phyloP scores from a whole-genome alignment of 345 rosid species.

The Gossypium mustelinum region DNA sequence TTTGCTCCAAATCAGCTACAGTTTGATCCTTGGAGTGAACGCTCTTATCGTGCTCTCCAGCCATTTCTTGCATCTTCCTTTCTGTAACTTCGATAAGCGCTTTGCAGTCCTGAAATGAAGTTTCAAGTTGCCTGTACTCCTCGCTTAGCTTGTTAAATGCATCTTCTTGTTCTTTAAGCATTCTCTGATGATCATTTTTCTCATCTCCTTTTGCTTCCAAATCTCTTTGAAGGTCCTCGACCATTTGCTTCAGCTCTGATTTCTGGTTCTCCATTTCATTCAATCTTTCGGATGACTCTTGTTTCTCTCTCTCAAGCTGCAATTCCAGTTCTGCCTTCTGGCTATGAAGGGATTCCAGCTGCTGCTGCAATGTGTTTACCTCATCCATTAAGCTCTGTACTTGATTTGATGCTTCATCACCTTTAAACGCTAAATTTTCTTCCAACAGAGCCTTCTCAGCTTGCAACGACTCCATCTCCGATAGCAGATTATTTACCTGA shows the following conservation, averaged over 20 bases:
- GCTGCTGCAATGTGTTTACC: conserved; percentile 39
- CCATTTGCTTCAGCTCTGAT: conserved; percentile 30
- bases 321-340: conserved; percentile 50
- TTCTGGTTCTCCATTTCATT: conserved; percentile 39
- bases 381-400: conserved; percentile 46
- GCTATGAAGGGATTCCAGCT: conserved; percentile 44
- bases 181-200: conserved; percentile 34
- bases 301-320: conserved; percentile 49
- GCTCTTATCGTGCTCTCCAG: conserved; percentile 26
- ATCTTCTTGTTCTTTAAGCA: conserved; percentile 43
- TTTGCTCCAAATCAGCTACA: conserved; percentile 51
- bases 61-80: conserved; percentile 41
- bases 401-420: conserved; percentile 49
- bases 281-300: conserved; percentile 38
- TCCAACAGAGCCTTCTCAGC: conserved; percentile 59
- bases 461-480: conserved; percentile 36
- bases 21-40: conserved; percentile 35
- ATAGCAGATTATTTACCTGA: conserved; percentile 38
- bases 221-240: conserved; percentile 46
- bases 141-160: conserved; percentile 32
- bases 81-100: conserved; percentile 35
- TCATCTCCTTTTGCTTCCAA: conserved; percentile 47
- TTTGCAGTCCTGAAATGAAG: conserved; percentile 31
- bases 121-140: conserved; percentile 36
- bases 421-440: conserved; percentile 40